Evolutionary conservation across 176 grass and related monocot species (phyloP).

Genomic region (Carex myosuroides): DNA sequence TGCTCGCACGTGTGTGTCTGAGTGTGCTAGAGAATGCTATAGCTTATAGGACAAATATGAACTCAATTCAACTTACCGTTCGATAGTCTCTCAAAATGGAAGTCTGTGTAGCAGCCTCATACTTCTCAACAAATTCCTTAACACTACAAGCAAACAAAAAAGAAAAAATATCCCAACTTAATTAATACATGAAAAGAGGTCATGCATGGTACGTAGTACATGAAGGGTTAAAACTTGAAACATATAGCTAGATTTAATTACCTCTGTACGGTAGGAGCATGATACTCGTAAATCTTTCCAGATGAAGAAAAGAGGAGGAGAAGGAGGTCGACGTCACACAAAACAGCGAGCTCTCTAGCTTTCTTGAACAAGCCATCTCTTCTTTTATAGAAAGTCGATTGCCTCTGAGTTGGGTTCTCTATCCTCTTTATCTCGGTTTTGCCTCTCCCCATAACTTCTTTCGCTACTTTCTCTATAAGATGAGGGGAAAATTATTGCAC

Average conservation of each 20-base stretch:
- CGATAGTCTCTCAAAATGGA: slow-evolving; percentile 54
- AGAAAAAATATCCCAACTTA: not conserved
- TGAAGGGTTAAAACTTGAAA: not conserved
- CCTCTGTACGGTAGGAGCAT: slow-evolving; percentile 71
- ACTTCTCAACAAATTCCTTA: slow-evolving; percentile 65
- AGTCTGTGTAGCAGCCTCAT: slow-evolving; percentile 75
- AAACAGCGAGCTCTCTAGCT: slow-evolving; percentile 82
- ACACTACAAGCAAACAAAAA: slow-evolving; percentile 26
- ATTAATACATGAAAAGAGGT: not conserved
- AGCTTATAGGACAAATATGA: not conserved
- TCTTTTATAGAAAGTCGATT: slow-evolving; percentile 99
- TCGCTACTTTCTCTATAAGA: slow-evolving; percentile 18
- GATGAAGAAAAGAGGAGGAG: slow-evolving; percentile 96
- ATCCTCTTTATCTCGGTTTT: slow-evolving; percentile 99
- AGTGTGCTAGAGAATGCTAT: not conserved
- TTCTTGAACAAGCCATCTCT: slow-evolving; percentile 98
- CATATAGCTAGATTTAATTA: slow-evolving; percentile 1
- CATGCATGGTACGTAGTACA: too few relatives aligned
- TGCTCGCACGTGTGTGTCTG: not conserved
- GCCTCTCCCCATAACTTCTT: slow-evolving; percentile 60
- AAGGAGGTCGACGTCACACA: slow-evolving; percentile 98
- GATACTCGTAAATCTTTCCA: slow-evolving; percentile 95
- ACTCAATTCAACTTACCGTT: slow-evolving; percentile 32
- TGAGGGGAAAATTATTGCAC: not conserved
- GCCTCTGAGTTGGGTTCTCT: slow-evolving; percentile 86